These are phyloP conservation scores for Chloroidium sp. DNA, from an alignment of 163 green algal species.

Conservation along the genomic window DNA sequence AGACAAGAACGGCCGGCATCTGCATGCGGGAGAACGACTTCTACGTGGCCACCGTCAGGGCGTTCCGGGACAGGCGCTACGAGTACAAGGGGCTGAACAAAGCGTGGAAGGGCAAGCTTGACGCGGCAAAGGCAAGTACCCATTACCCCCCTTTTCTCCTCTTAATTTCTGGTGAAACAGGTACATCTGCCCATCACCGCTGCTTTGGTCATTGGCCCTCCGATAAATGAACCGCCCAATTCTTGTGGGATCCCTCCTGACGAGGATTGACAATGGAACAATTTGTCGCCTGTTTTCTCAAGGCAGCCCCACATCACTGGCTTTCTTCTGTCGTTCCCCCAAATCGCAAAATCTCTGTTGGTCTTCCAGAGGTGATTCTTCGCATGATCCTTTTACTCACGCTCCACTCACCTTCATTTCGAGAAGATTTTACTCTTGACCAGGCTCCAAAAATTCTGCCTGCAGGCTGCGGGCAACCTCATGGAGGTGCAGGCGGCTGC, in stretches of 20 bases:
- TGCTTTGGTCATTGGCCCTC: no score
- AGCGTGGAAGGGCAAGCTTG: slow-evolving; percentile 87
- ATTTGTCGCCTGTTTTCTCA: no score
- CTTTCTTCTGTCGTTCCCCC: no score
- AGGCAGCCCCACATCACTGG: no score
- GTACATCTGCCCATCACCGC: no score
- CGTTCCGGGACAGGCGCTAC: slow-evolving; percentile 84
- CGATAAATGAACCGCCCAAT: no score
- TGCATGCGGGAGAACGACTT: slow-evolving; percentile 97
- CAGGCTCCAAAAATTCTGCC: not conserved
- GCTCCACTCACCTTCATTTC: not conserved
- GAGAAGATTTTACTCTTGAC: not conserved
- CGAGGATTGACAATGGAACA: no score
- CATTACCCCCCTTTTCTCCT: not conserved
- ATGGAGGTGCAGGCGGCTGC: slow-evolving; percentile 62
- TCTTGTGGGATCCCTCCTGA: no score
- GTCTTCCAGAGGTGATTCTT: no score
- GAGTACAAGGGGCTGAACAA: slow-evolving; percentile 99
- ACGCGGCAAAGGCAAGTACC: slow-evolving; percentile 54
- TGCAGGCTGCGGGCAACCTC: slow-evolving; percentile 44
- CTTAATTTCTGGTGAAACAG: no score
- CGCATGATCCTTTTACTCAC: not conserved
- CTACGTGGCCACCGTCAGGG: slow-evolving; percentile 85
- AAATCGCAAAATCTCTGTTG: no score
- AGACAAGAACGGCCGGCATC: slow-evolving; percentile 71